Evolutionary conservation across 1,139 yeast species (phyloP), one percentile per base, ranked within the genome.

Genomic region (Yamadazyma spencermartinsiae): DNA sequence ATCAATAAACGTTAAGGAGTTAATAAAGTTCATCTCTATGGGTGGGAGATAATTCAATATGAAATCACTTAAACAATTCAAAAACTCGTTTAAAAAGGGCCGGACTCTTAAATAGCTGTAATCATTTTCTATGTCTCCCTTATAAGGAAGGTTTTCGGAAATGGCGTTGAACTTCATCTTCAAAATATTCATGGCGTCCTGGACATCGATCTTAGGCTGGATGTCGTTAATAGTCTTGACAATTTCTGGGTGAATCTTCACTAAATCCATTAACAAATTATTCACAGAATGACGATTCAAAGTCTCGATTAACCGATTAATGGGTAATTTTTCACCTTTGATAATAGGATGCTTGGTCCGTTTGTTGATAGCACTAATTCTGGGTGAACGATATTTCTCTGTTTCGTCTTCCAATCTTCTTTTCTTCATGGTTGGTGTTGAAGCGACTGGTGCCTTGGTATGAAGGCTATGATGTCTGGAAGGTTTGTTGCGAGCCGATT

Each of bases 51-150:
- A 86, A 53, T 79, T 82, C 46, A 86, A 69, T 6, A 88, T 80
- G 56, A 83, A 89, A 60, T 89, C 98, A 30, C 86, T 79, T 39
- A 90, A 65, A 34, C 94, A 82, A 50, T 78, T 74, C 46, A 88
- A 74, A 53, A 90, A 87, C 52, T 87, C 96, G 47, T 80, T 76
- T 43, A 89, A 74, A 41, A 70, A 64, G 1, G 88, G 81, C 53
- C 87, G 83, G 39, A 90, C 85, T 42, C 98, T 73, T 42, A 87
- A 70, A 61, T 83, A 92, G n/a, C 96, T 83, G 57, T 92, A 92
- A 59, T 90, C 98, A 37, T 86, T 80, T 36, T 75, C 71, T 15
- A 72, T 67, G 50, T 84, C 88, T 45, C 87, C 87, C 49, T 82
- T 82, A 59, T 85, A 86, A 1, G 96, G 96, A 46, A 87, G 61